Evolutionary conservation across 371 early-diverging fungal species (phyloP).

Genomic region (Rhizopus stolonifer): DNA sequence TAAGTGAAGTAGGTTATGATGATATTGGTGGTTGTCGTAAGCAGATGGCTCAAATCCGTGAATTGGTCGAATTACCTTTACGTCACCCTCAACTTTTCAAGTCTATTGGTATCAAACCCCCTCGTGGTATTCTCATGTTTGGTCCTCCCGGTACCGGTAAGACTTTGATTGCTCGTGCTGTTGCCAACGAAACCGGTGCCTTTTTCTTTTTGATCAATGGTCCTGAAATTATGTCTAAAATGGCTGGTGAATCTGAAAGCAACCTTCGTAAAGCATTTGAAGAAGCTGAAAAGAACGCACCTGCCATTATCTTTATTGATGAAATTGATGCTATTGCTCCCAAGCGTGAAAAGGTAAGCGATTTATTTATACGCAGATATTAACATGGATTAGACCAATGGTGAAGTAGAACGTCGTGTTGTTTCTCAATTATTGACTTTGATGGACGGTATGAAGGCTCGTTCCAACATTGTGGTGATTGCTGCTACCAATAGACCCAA

Average conservation of each 20-base stretch:
- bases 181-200: constrained; percentile 74
- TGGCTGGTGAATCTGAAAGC: constrained; percentile 99
- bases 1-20: constrained; percentile 98
- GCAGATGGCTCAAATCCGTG: constrained; percentile 99
- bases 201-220: constrained; percentile 99
- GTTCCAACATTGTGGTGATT: constrained; percentile 97
- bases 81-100: constrained; percentile 98
- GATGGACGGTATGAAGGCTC: constrained; percentile 99
- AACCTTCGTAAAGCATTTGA: constrained; percentile 99
- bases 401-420: constrained; percentile 99
- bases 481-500: constrained; percentile 99
- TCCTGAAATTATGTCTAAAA: constrained; percentile 99
- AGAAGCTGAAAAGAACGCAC: constrained; percentile 98
- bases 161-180: constrained; percentile 78
- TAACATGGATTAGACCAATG: constrained; percentile 75
- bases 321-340: constrained; percentile 99
- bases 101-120: constrained; percentile 99
- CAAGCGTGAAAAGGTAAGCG: constrained; percentile 95
- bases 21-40: constrained; percentile 99
- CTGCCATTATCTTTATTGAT: constrained; percentile 99
- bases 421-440: constrained; percentile 99
- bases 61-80: constrained; percentile 98
- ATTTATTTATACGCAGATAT: background rate
- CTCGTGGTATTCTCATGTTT: constrained; percentile 96
- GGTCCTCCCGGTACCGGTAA: constrained; percentile 99